Conservation (phyloP, 306 rosid genomes). For the Vigna nakashimae region DNA sequence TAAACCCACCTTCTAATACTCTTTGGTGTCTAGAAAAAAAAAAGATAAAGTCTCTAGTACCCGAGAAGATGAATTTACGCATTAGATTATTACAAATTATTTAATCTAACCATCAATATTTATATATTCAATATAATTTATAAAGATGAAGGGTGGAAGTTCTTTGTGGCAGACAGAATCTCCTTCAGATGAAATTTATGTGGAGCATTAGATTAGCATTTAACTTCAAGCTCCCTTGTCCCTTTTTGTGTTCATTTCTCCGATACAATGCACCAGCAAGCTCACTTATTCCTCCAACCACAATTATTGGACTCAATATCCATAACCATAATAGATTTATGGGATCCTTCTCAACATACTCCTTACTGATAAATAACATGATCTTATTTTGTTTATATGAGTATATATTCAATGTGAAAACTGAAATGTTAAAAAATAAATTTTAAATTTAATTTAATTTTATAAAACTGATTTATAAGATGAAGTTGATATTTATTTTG, state of each 20-base stretch:
- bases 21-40: too few relatives aligned
- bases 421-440: neutral
- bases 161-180: conserved; percentile 1
- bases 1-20: too few relatives aligned
- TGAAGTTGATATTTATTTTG: too few relatives aligned
- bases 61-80: too few relatives aligned
- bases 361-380: conserved; percentile 14
- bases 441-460: too few relatives aligned
- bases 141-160: neutral
- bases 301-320: conserved; percentile 20
- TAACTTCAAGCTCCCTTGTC: conserved; percentile 11
- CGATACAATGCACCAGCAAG: neutral
- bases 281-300: conserved; percentile 13
- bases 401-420: neutral
- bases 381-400: neutral
- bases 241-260: neutral
- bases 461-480: too few relatives aligned
- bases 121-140: too few relatives aligned
- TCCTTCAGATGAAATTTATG: neutral
- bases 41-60: too few relatives aligned
- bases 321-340: conserved; percentile 12
- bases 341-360: conserved; percentile 5
- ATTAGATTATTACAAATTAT: too few relatives aligned
- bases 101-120: too few relatives aligned
- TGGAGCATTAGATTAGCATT: neutral